Evolutionary conservation across 345 rosid genomes (phyloP), one percentile per base, ranked within the genome.

Genomic region (Salix suchowensis): DNA sequence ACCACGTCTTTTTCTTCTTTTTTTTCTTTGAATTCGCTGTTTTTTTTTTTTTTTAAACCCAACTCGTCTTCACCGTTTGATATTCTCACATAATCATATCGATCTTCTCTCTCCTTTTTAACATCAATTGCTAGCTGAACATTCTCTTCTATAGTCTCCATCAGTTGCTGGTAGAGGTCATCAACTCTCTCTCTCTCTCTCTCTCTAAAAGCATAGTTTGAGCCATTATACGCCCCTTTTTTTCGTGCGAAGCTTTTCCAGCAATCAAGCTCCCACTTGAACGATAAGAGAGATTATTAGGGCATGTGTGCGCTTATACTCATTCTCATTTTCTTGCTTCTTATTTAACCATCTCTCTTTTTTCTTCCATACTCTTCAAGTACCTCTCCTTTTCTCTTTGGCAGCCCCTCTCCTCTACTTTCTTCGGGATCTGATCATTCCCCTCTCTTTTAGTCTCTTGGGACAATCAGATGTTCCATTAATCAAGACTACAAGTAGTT

Each of bases 361-460:
- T 87, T 84, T 84, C 83, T 71, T 80, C 84, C 77, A 82, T 87
- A 85, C 79, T 84, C 82, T 78, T 73, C 72, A 70, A 23, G 2
- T 10, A 61, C 71, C 74, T 44, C 72, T 76, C 62, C 34, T 40
- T 39, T 76, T 39, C 48, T 66, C 71, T 77, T 52, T 58, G 71
- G 4, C 67, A 75, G 15, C 42, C 30, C 72, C 70, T 67, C 34
- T 60, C n/a, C 50, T 48, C 65, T 24, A n/a, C 73, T 6, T 76
- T 85, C 85, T 88, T 89, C 83, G 92, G 96, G 97, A 93, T 93
- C 96, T 71, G 87, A 88, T 85, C 85, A 79, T 81, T 78, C 72
- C 46, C 52, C 70, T 78, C 81, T 66, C 67, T 24, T 60, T 71
- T 24, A 18, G 30, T 48, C 75, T 52, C n/a, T 50, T 62, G 37